Conservation (phyloP, 371 early-diverging fungal genomes). For the Smittium culicis region DNA sequence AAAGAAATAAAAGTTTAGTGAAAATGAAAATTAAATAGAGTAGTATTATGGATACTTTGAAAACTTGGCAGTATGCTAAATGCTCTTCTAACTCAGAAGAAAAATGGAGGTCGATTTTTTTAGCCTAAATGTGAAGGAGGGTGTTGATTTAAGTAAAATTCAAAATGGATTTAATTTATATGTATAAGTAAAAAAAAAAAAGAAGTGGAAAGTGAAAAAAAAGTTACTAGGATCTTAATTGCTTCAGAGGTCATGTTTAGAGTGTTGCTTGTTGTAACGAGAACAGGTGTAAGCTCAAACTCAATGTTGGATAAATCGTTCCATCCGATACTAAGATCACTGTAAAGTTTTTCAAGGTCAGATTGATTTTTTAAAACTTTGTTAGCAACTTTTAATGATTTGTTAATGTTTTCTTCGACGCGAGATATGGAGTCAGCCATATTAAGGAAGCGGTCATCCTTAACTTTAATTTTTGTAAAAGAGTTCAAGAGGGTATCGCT, state of each 20-base stretch:
- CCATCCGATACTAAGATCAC: slow-evolving; percentile 59
- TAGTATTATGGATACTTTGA: slow-evolving; percentile 42
- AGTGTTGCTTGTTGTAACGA: slow-evolving; percentile 49
- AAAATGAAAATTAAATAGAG: too few species aligned
- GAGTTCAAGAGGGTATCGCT: slow-evolving; percentile 82
- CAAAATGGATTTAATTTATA: background rate
- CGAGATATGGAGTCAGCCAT: slow-evolving; percentile 64
- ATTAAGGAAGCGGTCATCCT: slow-evolving; percentile 67
- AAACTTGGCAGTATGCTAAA: slow-evolving; percentile 66
- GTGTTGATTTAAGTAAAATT: too few species aligned
- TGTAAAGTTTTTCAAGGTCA: slow-evolving; percentile 61
- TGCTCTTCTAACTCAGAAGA: slow-evolving; percentile 69
- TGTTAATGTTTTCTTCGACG: slow-evolving; percentile 65
- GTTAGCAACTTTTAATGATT: slow-evolving; percentile 58
- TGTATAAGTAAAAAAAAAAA: background rate
- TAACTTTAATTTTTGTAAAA: slow-evolving; percentile 75
- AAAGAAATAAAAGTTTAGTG: background rate
- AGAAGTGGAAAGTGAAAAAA: background rate
- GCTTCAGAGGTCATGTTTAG: slow-evolving; percentile 42
- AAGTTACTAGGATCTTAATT: slow-evolving; percentile 40
- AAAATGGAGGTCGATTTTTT: slow-evolving; percentile 60
- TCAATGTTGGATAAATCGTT: slow-evolving; percentile 66
- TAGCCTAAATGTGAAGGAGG: slow-evolving; percentile 21
- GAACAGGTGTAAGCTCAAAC: slow-evolving; percentile 48
- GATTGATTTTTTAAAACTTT: slow-evolving; percentile 62